These are phyloP conservation scores for Sanghuangporus baumii DNA, from an alignment of 1,284 basidiomycete species.

Conservation along the genomic window DNA sequence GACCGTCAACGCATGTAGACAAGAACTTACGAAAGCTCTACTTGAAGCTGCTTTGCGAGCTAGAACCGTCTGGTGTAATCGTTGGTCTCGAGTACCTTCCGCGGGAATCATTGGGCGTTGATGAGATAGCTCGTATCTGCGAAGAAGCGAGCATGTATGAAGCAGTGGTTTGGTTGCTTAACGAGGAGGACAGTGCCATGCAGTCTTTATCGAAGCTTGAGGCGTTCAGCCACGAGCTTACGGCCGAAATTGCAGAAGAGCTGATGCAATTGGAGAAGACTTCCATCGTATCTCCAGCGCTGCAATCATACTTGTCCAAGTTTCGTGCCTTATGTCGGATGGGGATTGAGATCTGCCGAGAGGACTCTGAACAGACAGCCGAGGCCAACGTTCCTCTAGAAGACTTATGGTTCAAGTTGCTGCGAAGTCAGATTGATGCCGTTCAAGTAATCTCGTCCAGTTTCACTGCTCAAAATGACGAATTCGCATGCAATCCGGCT, in stretches of 20 bases:
- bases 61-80: conserved; percentile 65
- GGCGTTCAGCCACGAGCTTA: conserved; percentile 51
- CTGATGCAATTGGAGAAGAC: conserved; percentile 32
- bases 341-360: conserved; percentile 63
- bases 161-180: conserved; percentile 79
- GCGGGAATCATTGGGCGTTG: conserved; percentile 51
- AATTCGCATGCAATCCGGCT: conserved; percentile 21
- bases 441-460: conserved; percentile 65
- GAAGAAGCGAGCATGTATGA: conserved; percentile 65
- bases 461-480: conserved; percentile 27
- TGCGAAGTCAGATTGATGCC: conserved; percentile 75
- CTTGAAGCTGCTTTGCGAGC: conserved; percentile 66
- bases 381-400: conserved; percentile 54
- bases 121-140: conserved; percentile 55
- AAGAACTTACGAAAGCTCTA: conserved; percentile 51
- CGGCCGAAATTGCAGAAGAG: conserved; percentile 43
- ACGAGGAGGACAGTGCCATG: conserved; percentile 54
- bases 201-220: conserved; percentile 68
- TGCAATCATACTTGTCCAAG: conserved; percentile 30
- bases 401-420: conserved; percentile 87
- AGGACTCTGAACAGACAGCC: conserved; percentile 46
- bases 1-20: conserved; percentile 21
- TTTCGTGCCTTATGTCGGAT: conserved; percentile 47
- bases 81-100: conserved; percentile 60
- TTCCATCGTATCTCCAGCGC: conserved; percentile 31